These are phyloP conservation scores for Phylloboletellus chloephorus DNA, from an alignment of 1,284 basidiomycete genomes.

Conservation along the genomic window DNA sequence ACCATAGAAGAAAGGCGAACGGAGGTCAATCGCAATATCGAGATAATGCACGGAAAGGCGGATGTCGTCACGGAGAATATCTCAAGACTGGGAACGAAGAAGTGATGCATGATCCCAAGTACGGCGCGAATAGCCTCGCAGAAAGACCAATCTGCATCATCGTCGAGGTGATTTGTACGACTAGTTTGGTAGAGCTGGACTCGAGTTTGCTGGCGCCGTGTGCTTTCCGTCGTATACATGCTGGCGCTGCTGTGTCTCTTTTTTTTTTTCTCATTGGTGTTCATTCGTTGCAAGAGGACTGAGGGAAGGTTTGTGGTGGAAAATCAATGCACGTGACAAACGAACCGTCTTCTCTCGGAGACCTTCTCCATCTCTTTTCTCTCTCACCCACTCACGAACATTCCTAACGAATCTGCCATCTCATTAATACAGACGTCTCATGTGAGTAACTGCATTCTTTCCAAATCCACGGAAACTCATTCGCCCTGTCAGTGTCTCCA, in stretches of 20 bases:
- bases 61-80: conserved; percentile 22
- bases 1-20: conserved; percentile 18
- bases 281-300: too few species aligned
- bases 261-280: too few species aligned
- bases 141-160: neutral
- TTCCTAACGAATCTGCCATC: conserved; percentile 14
- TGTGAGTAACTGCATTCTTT: conserved; percentile 11
- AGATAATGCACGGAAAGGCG: conserved; percentile 16
- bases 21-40: conserved; percentile 15
- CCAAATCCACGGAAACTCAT: neutral
- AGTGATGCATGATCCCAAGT: conserved; percentile 5
- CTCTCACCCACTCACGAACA: conserved; percentile 13
- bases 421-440: conserved; percentile 11
- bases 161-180: neutral
- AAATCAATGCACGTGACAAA: conserved; percentile 33
- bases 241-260: too few species aligned
- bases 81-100: conserved; percentile 16
- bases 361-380: conserved; percentile 8
- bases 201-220: neutral
- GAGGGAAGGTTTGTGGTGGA: neutral
- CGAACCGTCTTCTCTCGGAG: conserved; percentile 28
- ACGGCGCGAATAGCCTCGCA: neutral
- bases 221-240: conserved; percentile 1
- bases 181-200: neutral
- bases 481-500: conserved; percentile 5